Evolutionary conservation across 2,329 filamentous ascomycete genomes (phyloP).

Genomic region (Coniochaeta ligniaria): DNA sequence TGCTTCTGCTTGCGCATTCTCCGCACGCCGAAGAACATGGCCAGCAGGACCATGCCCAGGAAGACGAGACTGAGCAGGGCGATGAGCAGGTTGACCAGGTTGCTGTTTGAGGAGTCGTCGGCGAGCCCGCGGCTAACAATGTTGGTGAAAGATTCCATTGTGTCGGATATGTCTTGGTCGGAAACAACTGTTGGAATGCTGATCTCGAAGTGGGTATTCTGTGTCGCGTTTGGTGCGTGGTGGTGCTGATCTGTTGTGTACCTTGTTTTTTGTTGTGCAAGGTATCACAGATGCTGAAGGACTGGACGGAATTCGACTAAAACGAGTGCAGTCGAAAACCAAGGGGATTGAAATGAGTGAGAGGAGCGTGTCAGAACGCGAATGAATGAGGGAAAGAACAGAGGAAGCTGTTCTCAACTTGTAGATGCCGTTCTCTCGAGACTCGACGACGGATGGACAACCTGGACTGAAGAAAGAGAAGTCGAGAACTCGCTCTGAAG

Average conservation of each 20-base stretch:
- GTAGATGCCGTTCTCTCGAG: background rate
- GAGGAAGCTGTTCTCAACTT: conserved; percentile 18
- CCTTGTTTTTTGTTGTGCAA: too few species aligned
- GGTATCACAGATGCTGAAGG: conserved; percentile 2
- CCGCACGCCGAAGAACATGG: conserved; percentile 65
- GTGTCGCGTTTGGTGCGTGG: background rate
- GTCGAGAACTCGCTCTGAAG: conserved; percentile 11
- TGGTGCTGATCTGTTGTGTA: background rate
- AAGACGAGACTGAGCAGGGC: conserved; percentile 72
- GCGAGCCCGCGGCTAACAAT: conserved; percentile 37
- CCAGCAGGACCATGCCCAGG: conserved; percentile 60
- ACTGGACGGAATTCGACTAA: background rate
- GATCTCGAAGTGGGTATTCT: conserved; percentile 2
- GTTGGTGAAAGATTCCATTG: conserved; percentile 30
- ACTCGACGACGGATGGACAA: conserved; percentile 10
- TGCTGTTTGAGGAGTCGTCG: conserved; percentile 33
- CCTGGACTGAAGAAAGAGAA: conserved; percentile 18
- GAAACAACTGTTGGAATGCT: conserved; percentile 5
- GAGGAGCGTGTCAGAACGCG: conserved; percentile 16
- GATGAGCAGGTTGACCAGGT: conserved; percentile 70
- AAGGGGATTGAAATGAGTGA: conserved; percentile 31
- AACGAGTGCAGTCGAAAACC: background rate
- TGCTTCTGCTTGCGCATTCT: conserved; percentile 47
- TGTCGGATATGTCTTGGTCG: background rate
- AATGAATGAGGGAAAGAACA: conserved; percentile 32